Percentiles rank a stretch among this genome's conserved stretches.
Conservation (phyloP, 768 basidiomycete genomes). For the Collybia mongolica region DNA sequence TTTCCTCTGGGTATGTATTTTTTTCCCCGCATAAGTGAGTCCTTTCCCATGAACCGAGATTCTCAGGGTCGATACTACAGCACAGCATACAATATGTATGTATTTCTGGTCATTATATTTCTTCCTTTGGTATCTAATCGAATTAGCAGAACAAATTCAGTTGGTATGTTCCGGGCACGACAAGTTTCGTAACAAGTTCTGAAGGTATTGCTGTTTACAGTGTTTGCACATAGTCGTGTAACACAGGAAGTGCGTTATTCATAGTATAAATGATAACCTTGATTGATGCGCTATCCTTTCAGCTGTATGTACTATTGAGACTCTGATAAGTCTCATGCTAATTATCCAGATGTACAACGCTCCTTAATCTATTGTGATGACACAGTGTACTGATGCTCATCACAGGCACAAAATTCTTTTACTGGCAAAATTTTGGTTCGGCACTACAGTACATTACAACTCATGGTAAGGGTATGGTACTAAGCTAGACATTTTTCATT, state of each 20-base stretch:
- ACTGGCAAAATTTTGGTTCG: slow-evolving; percentile 34
- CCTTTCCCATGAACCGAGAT: neutral
- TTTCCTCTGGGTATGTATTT: slow-evolving; percentile 31
- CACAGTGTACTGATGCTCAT: neutral
- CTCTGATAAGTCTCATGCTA: no score
- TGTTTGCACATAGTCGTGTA: no score
- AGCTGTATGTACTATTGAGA: neutral
- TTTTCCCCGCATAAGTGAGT: no score
- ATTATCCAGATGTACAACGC: slow-evolving; percentile 6
- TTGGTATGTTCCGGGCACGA: slow-evolving; percentile 9
- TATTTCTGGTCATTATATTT: neutral
- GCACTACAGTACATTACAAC: slow-evolving; percentile 32
- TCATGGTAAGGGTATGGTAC: slow-evolving; percentile 24
- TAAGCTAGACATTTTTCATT: neutral
- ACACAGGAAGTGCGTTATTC: no score
- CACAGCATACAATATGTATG: slow-evolving; percentile 28
- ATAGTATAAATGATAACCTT: no score
- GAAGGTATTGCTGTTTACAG: no score
- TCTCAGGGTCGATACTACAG: slow-evolving; percentile 33
- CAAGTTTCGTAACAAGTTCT: neutral
- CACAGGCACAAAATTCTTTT: slow-evolving; percentile 29
- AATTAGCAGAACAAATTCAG: slow-evolving; percentile 19
- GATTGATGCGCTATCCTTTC: neutral
- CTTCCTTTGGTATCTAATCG: no score
- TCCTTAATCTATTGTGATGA: neutral